Evolutionary conservation across 129 eudicot genomes (phyloP).

Genomic region (Tagetes patula): DNA sequence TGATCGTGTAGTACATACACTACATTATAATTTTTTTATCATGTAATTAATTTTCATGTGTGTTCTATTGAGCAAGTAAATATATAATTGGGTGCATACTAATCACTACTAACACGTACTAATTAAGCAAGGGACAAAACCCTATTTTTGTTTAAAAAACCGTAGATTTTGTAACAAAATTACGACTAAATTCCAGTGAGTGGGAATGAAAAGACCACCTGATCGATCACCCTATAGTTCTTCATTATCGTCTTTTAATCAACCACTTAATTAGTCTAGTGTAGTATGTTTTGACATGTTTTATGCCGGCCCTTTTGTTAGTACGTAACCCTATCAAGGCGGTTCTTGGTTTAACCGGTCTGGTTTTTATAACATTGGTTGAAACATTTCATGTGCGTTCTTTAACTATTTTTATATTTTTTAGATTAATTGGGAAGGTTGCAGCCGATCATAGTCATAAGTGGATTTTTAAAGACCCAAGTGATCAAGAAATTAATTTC

Average conservation of each 20-base stretch:
- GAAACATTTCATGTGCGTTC: too few species aligned
- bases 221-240: too few species aligned
- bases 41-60: background rate
- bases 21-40: background rate
- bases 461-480: slow-evolving; percentile 92
- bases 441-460: slow-evolving; percentile 98
- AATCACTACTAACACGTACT: background rate
- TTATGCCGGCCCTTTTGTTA: too few species aligned
- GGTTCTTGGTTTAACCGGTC: too few species aligned
- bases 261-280: too few species aligned
- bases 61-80: background rate
- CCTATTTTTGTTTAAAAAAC: background rate
- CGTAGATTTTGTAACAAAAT: too few species aligned
- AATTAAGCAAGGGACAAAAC: background rate
- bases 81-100: background rate
- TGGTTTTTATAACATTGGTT: background rate
- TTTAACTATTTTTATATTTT: slow-evolving; percentile 9
- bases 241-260: too few species aligned
- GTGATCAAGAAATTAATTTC: slow-evolving; percentile 89
- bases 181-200: too few species aligned
- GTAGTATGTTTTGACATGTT: too few species aligned
- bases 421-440: slow-evolving; percentile 93
- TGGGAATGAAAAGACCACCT: too few species aligned
- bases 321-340: too few species aligned
- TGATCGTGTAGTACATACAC: too few species aligned